Evolutionary conservation across 768 basidiomycete genomes (phyloP).

Genomic region (Ramaria sp.): DNA sequence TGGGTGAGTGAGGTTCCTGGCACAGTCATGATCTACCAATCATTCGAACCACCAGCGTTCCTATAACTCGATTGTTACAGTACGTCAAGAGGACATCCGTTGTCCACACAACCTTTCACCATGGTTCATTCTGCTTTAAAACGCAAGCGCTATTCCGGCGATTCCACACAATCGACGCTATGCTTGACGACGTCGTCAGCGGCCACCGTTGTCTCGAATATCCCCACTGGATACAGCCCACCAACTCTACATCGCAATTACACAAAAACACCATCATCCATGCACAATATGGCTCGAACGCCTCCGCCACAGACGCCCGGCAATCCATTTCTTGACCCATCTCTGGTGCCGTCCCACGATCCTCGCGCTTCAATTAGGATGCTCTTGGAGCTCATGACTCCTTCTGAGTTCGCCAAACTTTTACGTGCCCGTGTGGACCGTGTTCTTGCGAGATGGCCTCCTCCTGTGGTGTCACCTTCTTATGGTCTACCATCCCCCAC

Average conservation of each 20-base stretch:
- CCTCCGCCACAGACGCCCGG: not conserved
- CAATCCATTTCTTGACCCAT: too few relatives aligned
- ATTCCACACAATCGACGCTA: not conserved
- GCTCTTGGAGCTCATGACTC: conserved; percentile 5
- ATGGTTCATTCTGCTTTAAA: conserved; percentile 4
- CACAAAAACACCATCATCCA: not conserved
- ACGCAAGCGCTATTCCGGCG: not conserved
- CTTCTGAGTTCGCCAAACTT: not conserved
- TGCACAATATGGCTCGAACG: not conserved
- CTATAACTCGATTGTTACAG: too few relatives aligned
- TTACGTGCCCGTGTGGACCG: conserved; percentile 2
- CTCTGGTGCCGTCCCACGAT: not conserved
- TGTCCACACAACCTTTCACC: too few relatives aligned
- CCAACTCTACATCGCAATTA: not conserved
- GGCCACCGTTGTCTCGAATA: too few relatives aligned
- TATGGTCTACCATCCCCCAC: conserved; percentile 7
- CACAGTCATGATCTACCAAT: too few relatives aligned
- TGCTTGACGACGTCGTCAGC: not conserved
- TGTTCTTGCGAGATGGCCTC: conserved; percentile 3
- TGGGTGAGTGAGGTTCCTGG: too few relatives aligned
- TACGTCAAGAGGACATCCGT: too few relatives aligned
- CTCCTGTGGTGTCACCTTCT: not conserved
- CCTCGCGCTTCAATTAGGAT: not conserved
- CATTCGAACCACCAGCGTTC: too few relatives aligned
- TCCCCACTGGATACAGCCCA: not conserved